phyloP scores from a whole-genome alignment of 495 filamentous ascomycete species.

The Penicillium tannophilum region DNA sequence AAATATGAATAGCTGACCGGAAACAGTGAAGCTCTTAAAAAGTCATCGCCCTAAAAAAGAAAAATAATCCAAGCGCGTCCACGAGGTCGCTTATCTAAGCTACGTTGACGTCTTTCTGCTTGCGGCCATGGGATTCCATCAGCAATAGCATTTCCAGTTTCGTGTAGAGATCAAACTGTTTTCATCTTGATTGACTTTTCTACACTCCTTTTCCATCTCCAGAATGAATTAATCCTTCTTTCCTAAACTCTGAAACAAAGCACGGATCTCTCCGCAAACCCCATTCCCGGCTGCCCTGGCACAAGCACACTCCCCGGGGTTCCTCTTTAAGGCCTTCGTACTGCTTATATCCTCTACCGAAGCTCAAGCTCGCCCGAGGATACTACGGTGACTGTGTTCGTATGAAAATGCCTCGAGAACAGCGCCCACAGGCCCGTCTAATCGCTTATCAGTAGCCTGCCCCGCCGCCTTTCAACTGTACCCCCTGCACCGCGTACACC shows the following conservation, averaged over 20 bases:
- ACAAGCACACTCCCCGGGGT: conserved; percentile 20
- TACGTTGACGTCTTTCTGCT: conserved; percentile 29
- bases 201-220: conserved; percentile 10
- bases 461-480: conserved; percentile 19
- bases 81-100: conserved; percentile 28
- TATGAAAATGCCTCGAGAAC: background rate
- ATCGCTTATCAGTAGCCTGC: conserved; percentile 31
- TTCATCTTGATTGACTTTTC: conserved; percentile 7
- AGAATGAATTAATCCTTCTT: conserved; percentile 16
- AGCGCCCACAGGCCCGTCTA: conserved; percentile 11
- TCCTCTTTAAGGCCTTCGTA: conserved; percentile 16
- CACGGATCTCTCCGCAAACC: conserved; percentile 41
- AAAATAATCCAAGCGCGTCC: background rate
- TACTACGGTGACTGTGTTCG: conserved; percentile 1
- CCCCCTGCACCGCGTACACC: conserved; percentile 9
- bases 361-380: background rate
- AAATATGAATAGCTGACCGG: background rate
- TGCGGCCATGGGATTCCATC: conserved; percentile 40
- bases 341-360: conserved; percentile 9
- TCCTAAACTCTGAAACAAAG: conserved; percentile 38
- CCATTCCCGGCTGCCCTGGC: conserved; percentile 22
- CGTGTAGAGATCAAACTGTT: conserved; percentile 12
- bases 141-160: conserved; percentile 15
- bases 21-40: background rate
- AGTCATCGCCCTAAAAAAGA: background rate